These are phyloP conservation scores for Metschnikowia lachancei DNA, from an alignment of 805 yeast species.

Conservation along the genomic window DNA sequence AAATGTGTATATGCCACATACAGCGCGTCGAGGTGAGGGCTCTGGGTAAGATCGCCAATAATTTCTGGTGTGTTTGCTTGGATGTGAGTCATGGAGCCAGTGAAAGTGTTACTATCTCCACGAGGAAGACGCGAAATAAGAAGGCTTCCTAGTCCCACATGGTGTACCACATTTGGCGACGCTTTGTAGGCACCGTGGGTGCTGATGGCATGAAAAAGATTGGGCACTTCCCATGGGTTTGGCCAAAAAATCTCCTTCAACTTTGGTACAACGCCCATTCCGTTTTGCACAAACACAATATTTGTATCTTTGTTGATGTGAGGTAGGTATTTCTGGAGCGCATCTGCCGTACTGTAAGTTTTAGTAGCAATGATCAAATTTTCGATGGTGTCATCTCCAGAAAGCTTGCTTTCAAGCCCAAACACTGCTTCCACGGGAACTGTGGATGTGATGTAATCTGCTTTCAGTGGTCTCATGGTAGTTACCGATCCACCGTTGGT, in stretches of 20 bases:
- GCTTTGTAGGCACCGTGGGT: conserved; percentile 76
- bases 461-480: conserved; percentile 22
- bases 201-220: conserved; percentile 68
- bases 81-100: background rate
- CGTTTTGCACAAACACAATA: conserved; percentile 77
- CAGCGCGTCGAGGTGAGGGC: conserved; percentile 27
- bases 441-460: conserved; percentile 15
- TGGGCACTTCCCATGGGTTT: conserved; percentile 45
- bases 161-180: conserved; percentile 36
- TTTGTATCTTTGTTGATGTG: conserved; percentile 50
- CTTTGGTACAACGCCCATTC: conserved; percentile 66
- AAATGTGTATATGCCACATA: conserved; percentile 42
- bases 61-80: conserved; percentile 18
- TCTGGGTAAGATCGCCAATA: conserved; percentile 23
- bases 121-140: conserved; percentile 56
- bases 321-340: conserved; percentile 54
- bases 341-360: conserved; percentile 66
- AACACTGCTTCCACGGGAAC: conserved; percentile 27
- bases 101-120: background rate
- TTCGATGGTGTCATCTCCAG: conserved; percentile 33
- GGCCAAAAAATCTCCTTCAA: conserved; percentile 57
- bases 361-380: conserved; percentile 77
- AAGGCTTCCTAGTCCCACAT: conserved; percentile 71
- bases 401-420: conserved; percentile 17
- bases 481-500: conserved; percentile 40